Conservation (phyloP, 148 eudicot genomes). For the Nepenthes gracilis region DNA sequence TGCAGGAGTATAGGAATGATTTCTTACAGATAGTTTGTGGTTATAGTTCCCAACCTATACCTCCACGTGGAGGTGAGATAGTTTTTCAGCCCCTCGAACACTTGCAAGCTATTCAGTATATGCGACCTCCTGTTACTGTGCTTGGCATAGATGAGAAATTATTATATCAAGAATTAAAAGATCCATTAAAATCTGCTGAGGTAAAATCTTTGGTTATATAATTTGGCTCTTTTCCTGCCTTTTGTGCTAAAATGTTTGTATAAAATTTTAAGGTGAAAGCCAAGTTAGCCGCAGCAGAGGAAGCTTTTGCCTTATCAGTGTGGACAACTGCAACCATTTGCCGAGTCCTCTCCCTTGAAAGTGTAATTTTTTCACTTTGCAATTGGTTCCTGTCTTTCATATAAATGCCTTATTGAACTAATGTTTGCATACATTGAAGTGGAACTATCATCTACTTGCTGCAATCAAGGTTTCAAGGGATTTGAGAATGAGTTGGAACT, state of each 20-base stretch:
- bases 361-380: conserved; percentile 32
- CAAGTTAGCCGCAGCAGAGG: conserved; percentile 82
- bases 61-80: conserved; percentile 59
- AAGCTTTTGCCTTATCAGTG: conserved; percentile 74
- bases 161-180: conserved; percentile 21
- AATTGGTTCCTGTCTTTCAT: not conserved
- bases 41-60: conserved; percentile 57
- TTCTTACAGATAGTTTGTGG: conserved; percentile 69
- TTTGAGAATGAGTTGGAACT: not conserved
- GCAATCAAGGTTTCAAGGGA: not conserved
- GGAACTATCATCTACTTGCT: not conserved
- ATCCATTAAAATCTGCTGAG: conserved; percentile 38
- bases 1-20: conserved; percentile 76
- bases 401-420: not conserved
- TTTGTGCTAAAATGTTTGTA: not conserved
- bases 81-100: conserved; percentile 88
- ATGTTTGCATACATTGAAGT: not conserved
- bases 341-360: conserved; percentile 86
- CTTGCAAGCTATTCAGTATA: conserved; percentile 62
- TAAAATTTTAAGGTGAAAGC: conserved; percentile 45
- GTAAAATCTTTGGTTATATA: conserved; percentile 21
- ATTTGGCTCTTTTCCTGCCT: conserved; percentile 3
- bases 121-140: conserved; percentile 49
- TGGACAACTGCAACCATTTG: conserved; percentile 93
- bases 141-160: conserved; percentile 38